phyloP scores from a whole-genome alignment of 345 rosid genomes.

The Clausena lansium region DNA sequence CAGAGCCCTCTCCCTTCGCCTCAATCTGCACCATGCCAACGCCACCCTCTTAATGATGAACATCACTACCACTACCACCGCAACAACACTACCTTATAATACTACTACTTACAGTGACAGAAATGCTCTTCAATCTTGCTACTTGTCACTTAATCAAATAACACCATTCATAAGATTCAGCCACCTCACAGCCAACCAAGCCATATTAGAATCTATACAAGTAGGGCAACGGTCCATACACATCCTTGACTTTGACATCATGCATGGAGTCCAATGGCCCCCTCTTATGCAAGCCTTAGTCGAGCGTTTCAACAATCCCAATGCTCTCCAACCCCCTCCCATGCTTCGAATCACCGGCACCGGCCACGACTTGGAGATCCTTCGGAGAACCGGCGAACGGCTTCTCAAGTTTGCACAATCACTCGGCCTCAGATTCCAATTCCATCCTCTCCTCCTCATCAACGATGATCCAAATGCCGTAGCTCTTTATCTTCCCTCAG shows the following conservation, averaged over 20 bases:
- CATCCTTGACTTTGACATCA: constrained; percentile 88
- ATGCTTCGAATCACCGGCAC: constrained; percentile 83
- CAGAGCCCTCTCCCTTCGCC: constrained; percentile 75
- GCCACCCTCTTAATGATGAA: constrained; percentile 16
- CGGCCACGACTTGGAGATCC: constrained; percentile 56
- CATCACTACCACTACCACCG: neutral
- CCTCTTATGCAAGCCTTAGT: constrained; percentile 95
- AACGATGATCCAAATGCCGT: constrained; percentile 48
- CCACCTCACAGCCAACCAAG: constrained; percentile 94
- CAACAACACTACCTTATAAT: neutral
- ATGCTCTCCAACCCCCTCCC: constrained; percentile 45
- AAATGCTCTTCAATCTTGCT: constrained; percentile 55
- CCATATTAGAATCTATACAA: constrained; percentile 74
- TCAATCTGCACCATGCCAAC: constrained; percentile 35
- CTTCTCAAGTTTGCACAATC: constrained; percentile 76
- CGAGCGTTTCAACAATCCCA: constrained; percentile 43
- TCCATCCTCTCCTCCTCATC: constrained; percentile 64
- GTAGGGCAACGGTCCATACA: constrained; percentile 58
- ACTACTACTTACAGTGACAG: neutral
- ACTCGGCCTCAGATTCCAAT: constrained; percentile 74
- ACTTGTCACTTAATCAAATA: constrained; percentile 77
- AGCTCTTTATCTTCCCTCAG: constrained; percentile 41
- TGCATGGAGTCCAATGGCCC: constrained; percentile 99
- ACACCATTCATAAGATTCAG: constrained; percentile 86
- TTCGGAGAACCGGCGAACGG: constrained; percentile 82